Percentiles rank a stretch among this genome's conserved stretches.
These are phyloP conservation scores for Aureobasidium lini DNA, from an alignment of 2,329 filamentous ascomycete species.

Conservation along the genomic window DNA sequence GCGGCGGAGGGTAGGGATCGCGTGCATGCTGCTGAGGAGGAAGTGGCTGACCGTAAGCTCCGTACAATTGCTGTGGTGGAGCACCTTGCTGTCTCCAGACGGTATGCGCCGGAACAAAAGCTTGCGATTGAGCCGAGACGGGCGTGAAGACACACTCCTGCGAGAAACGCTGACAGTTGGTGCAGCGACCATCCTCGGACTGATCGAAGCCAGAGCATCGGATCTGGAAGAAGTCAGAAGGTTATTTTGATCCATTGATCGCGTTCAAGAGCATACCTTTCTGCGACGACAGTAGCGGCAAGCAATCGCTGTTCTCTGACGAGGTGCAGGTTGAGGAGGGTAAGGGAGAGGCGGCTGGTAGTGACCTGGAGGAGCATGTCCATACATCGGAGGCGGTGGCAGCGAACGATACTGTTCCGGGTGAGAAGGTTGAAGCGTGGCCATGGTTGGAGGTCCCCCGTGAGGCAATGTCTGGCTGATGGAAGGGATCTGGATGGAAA, in stretches of 20 bases:
- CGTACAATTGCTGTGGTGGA: slow-evolving; percentile 42
- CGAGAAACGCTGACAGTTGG: slow-evolving; percentile 65
- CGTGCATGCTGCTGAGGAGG: slow-evolving; percentile 30
- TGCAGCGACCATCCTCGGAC: slow-evolving; percentile 63
- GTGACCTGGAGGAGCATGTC: slow-evolving; percentile 29
- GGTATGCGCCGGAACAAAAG: slow-evolving; percentile 65
- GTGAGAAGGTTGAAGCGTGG: slow-evolving; percentile 37
- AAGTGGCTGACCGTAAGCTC: slow-evolving; percentile 44
- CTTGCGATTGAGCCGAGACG: slow-evolving; percentile 65
- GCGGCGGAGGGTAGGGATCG: slow-evolving; percentile 22
- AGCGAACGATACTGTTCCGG: slow-evolving; percentile 38
- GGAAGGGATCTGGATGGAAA: slow-evolving; percentile 25
- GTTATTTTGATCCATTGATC: background rate
- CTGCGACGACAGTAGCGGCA: slow-evolving; percentile 53
- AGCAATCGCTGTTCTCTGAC: slow-evolving; percentile 54
- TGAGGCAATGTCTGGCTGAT: slow-evolving; percentile 26
- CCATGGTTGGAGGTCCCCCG: slow-evolving; percentile 35
- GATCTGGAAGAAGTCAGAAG: slow-evolving; percentile 45
- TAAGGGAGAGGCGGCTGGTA: slow-evolving; percentile 36
- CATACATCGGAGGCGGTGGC: slow-evolving; percentile 40
- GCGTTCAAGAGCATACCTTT: slow-evolving; percentile 38
- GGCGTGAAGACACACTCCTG: slow-evolving; percentile 73
- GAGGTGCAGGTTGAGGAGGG: slow-evolving; percentile 44
- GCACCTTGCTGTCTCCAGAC: slow-evolving; percentile 44
- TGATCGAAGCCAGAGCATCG: slow-evolving; percentile 69